phyloP scores from a whole-genome alignment of 164 flowering plant species.

The Magnolia officinalis region DNA sequence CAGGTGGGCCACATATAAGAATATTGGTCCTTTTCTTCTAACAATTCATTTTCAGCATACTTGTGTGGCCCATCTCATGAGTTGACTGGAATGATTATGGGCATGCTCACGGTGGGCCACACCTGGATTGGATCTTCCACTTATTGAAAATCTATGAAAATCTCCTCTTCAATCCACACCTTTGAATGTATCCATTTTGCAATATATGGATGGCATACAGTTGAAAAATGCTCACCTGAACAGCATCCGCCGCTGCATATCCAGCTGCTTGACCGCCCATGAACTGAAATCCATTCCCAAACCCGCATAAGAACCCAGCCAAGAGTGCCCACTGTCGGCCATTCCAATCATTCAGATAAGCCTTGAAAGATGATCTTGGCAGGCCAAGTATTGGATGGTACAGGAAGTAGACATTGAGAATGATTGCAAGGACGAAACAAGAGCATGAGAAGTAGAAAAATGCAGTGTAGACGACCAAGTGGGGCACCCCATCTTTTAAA shows the following conservation, averaged over 20 bases:
- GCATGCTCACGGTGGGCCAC: no score
- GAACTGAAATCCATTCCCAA: conserved; percentile 82
- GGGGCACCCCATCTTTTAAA: conserved; percentile 60
- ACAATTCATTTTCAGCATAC: no score
- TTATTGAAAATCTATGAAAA: no score
- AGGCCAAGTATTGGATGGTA: conserved; percentile 54
- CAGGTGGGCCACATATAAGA: no score
- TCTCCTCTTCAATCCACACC: no score
- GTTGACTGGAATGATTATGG: no score
- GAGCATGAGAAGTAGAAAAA: conserved; percentile 79
- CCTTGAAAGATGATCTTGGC: conserved; percentile 58
- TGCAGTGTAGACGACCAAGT: conserved; percentile 68
- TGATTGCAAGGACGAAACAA: conserved; percentile 55
- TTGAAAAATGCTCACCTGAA: conserved; percentile 45
- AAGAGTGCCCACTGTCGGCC: conserved; percentile 80
- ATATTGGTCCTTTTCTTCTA: no score
- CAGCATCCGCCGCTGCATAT: conserved; percentile 83
- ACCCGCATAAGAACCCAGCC: conserved; percentile 77
- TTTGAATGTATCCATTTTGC: neutral
- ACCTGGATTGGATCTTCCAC: no score
- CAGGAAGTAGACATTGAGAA: conserved; percentile 61
- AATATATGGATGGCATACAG: neutral
- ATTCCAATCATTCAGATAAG: conserved; percentile 64
- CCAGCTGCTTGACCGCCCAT: conserved; percentile 93
- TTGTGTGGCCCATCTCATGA: no score